Base-by-base conservation (phyloP, 2,329 filamentous ascomycete genomes). In the Fusarium sp. region DNA sequence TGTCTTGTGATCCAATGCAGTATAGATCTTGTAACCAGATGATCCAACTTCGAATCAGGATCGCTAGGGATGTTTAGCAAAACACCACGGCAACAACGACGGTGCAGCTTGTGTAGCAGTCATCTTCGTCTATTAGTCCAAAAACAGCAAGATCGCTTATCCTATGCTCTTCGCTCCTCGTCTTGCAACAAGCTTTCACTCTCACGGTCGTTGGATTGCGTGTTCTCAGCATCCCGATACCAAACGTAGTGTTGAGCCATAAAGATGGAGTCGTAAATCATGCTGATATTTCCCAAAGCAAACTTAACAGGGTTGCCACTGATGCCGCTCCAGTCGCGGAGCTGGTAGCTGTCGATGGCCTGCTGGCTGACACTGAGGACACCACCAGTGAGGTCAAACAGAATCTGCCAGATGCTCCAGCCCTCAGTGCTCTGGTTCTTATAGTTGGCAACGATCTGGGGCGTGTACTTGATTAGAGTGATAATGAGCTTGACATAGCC, bases 271-370 rank as follows among this genome's bases (percentile, higher is more conserved):
- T 98, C 95, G 78, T 97, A 98, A 4, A 93, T 79, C 74, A 98
- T 91, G 61, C 91, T 94, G 47, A 97, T 88, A 76, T 97, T 95
- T 16, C 93, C 92, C 44, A 98, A 85, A 4, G 90, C 89, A 62
- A 98, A 89, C 82, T 98, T 99, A 73, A 96, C 91, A 1, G 94
- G 93, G 79, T 98, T 98, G 2, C 94, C 95, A 0, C 91, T 94
- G 61, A 98, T 85, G 24, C 95, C 96, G 49, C 91, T 92, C 94
- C 95, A 98, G 82, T 97, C 94, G 58, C 86, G 87, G 79, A 96
- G 90, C 40, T 97, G 82, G 62, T 91, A 93, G 64, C 93, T 94
- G 82, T 98, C 96, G 66, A 98, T 90, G 24, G 91, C 82, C 67
- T 97, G 87, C 81, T 99, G 96, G 4, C 87, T 82, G 55, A 98